These are phyloP conservation scores for Eutypella sp. DNA, from an alignment of 2,329 filamentous ascomycete genomes.

Conservation along the genomic window DNA sequence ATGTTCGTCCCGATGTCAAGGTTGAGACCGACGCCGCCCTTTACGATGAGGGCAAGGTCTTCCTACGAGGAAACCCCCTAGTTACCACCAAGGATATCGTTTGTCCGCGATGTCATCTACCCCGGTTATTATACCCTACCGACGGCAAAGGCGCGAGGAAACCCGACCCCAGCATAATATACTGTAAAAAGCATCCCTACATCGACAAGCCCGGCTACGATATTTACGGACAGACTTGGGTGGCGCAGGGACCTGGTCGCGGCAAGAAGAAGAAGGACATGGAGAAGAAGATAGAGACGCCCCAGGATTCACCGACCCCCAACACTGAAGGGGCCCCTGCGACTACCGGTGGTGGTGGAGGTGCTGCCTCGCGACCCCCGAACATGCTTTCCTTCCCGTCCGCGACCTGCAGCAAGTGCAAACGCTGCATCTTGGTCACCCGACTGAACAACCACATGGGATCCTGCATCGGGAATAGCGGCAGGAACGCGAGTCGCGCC, in stretches of 20 bases:
- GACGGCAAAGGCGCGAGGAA: conserved; percentile 63
- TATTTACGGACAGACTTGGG: conserved; percentile 79
- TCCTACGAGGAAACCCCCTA: conserved; percentile 67
- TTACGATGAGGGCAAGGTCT: conserved; percentile 65
- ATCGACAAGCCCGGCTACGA: conserved; percentile 72
- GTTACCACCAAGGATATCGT: conserved; percentile 66
- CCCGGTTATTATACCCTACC: conserved; percentile 66
- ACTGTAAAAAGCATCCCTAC: conserved; percentile 76
- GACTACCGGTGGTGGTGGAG: conserved; percentile 21
- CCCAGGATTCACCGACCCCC: conserved; percentile 38
- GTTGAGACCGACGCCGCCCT: conserved; percentile 63
- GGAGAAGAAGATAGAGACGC: conserved; percentile 51
- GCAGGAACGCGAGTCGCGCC: conserved; percentile 56
- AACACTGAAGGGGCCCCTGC: conserved; percentile 44
- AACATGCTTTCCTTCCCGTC: conserved; percentile 62
- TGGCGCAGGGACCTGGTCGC: conserved; percentile 62
- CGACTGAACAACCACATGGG: conserved; percentile 65
- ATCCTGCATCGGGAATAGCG: conserved; percentile 62
- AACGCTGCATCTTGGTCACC: conserved; percentile 60
- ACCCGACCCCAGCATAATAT: conserved; percentile 63
- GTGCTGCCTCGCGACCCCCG: conserved; percentile 39
- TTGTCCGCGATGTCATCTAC: conserved; percentile 70
- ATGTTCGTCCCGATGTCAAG: conserved; percentile 50
- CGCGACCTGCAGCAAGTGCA: conserved; percentile 63
- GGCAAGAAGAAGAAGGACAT: conserved; percentile 79